Evolutionary conservation across 345 rosid genomes (phyloP).

Genomic region (Rhodomyrtus tomentosa): DNA sequence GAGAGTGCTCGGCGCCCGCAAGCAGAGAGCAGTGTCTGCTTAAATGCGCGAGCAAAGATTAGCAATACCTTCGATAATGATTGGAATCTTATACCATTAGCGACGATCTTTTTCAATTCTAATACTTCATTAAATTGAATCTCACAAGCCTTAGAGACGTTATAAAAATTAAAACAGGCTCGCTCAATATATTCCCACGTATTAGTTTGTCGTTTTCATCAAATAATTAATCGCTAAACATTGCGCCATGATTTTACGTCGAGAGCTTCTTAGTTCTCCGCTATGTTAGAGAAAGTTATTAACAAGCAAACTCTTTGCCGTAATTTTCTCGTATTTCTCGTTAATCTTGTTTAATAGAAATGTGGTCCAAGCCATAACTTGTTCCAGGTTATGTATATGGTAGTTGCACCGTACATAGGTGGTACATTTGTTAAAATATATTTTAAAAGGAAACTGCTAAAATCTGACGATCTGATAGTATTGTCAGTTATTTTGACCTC

Average conservation of each 20-base stretch:
- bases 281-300: not conserved
- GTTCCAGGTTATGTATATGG: fast-evolving
- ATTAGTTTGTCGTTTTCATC: fast-evolving
- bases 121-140: fast-evolving
- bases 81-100: fast-evolving
- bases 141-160: fast-evolving
- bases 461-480: no score
- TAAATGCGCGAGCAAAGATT: not conserved
- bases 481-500: no score
- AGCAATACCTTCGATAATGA: fast-evolving
- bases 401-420: not conserved
- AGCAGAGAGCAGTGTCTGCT: not conserved
- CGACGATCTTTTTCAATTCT: fast-evolving
- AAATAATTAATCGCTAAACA: fast-evolving
- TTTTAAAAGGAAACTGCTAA: not conserved
- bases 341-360: not conserved
- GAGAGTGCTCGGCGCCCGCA: not conserved
- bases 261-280: not conserved
- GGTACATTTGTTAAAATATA: not conserved
- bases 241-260: not conserved
- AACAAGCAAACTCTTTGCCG: not conserved
- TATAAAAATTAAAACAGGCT: not conserved
- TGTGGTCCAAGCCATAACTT: fast-evolving
- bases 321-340: not conserved
- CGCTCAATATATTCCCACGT: fast-evolving